These are phyloP conservation scores for Colletotrichum eremochloae DNA, from an alignment of 2,329 filamentous ascomycete genomes.

Conservation along the genomic window DNA sequence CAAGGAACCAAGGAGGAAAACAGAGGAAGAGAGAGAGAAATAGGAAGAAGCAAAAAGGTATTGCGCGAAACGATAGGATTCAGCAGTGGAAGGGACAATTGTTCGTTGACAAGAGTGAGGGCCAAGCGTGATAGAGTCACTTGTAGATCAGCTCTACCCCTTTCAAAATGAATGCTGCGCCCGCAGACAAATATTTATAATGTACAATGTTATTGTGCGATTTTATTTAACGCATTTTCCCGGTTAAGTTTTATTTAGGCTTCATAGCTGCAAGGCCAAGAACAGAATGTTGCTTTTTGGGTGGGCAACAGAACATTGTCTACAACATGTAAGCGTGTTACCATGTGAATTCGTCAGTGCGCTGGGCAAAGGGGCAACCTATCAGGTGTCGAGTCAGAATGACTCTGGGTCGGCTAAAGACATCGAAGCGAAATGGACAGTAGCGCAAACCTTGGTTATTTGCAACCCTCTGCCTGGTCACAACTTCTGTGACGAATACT, in stretches of 20 bases:
- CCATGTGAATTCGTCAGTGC: neutral
- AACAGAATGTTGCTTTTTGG: neutral
- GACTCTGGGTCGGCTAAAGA: neutral
- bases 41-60: neutral
- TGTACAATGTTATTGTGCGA: neutral
- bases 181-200: constrained; percentile 6
- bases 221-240: constrained; percentile 43
- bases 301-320: neutral
- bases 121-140: neutral
- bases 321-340: neutral
- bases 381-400: neutral
- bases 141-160: neutral
- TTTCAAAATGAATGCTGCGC: neutral
- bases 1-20: neutral
- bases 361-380: neutral
- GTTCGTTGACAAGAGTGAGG: neutral
- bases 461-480: neutral
- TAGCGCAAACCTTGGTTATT: neutral
- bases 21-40: no score
- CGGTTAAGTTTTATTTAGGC: constrained; percentile 11
- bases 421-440: neutral
- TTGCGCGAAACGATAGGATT: neutral
- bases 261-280: neutral
- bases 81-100: no score
- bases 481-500: no score